Percentiles rank a stretch among this genome's conserved stretches.
These are phyloP conservation scores for Solanum bulbocastanum DNA, from an alignment of 257 asterid species.

Conservation along the genomic window DNA sequence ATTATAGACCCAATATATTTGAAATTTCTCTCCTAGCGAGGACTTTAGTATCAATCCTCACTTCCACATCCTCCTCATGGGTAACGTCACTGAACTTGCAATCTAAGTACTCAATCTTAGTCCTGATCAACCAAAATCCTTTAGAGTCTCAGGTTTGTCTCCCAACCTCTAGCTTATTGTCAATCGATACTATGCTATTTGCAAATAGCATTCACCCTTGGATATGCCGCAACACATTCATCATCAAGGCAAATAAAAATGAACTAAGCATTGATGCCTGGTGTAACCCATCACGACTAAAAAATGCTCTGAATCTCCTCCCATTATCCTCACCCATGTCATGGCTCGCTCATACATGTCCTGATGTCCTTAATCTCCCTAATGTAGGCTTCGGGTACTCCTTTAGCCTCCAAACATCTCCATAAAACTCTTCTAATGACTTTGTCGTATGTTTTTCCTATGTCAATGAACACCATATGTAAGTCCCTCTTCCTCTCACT, in stretches of 20 bases:
- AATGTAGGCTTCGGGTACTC: background rate
- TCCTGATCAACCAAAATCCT: background rate
- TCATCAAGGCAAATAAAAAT: background rate
- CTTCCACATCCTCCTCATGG: background rate
- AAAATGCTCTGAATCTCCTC: background rate
- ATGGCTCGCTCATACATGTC: background rate
- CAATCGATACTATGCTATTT: background rate
- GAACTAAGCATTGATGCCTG: too few relatives aligned
- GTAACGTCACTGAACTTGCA: background rate
- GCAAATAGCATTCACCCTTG: background rate
- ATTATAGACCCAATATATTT: background rate
- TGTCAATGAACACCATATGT: background rate
- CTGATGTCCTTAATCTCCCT: background rate
- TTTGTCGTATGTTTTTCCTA: background rate
- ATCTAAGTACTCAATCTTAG: background rate
- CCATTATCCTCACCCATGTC: background rate
- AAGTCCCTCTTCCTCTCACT: background rate
- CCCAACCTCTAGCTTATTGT: background rate
- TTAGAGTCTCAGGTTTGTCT: background rate
- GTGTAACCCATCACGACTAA: background rate
- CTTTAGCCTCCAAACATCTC: background rate
- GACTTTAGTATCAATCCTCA: background rate
- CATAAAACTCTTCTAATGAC: background rate
- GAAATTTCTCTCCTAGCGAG: background rate
- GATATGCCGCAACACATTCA: background rate